Conservation (phyloP, 768 basidiomycete species). For the Roridomyces roridus region DNA sequence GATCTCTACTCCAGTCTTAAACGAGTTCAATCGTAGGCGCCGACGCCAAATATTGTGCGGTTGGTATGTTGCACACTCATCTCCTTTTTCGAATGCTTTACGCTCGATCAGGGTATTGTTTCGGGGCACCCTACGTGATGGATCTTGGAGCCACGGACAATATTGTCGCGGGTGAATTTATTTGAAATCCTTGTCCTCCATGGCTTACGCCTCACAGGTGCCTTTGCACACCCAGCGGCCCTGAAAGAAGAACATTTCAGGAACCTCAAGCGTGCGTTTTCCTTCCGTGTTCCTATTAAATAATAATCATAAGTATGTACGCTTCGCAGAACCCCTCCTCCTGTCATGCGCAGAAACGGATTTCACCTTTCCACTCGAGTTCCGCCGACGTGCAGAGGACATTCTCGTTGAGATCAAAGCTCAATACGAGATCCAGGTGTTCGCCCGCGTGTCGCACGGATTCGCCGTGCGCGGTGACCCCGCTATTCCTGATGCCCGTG, state of each 20-base stretch:
- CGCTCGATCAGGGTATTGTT: slow-evolving; percentile 55
- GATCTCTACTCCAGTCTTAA: no score
- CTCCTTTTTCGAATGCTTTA: background rate
- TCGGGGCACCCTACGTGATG: slow-evolving; percentile 59
- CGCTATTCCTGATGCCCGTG: slow-evolving; percentile 38
- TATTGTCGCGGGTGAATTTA: slow-evolving; percentile 50
- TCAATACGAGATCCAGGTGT: slow-evolving; percentile 62
- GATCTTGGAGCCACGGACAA: slow-evolving; percentile 51
- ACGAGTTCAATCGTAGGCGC: background rate
- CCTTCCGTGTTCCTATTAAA: background rate
- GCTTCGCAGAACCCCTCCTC: slow-evolving; percentile 52
- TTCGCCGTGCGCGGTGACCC: slow-evolving; percentile 56
- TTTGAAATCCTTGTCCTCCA: background rate
- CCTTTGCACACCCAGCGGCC: slow-evolving; percentile 62
- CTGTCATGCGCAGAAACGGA: slow-evolving; percentile 67
- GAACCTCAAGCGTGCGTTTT: slow-evolving; percentile 50
- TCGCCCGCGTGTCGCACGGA: slow-evolving; percentile 56
- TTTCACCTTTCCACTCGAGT: slow-evolving; percentile 54
- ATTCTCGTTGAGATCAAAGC: slow-evolving; percentile 57
- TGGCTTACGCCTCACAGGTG: slow-evolving; percentile 38
- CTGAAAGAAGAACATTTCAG: slow-evolving; percentile 55
- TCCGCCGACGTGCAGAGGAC: slow-evolving; percentile 62
- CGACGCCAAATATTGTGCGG: background rate
- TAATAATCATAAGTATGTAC: background rate
- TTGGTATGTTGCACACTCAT: no score